phyloP scores from a whole-genome alignment of 768 basidiomycete genomes.

The Collybiopsis luxurians region DNA sequence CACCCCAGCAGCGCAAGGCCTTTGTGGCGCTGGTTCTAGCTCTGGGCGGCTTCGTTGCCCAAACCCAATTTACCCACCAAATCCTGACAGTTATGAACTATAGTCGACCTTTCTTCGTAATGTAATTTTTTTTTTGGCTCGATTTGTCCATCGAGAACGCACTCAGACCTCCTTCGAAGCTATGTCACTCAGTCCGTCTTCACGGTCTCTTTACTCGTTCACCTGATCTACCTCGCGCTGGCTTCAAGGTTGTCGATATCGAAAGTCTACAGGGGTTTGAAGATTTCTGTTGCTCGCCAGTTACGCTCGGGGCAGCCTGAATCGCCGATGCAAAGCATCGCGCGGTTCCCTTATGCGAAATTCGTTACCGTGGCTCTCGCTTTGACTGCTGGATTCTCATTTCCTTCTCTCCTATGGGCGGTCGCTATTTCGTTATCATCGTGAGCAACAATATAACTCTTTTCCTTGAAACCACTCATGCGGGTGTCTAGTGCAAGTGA shows the following conservation, averaged over 20 bases:
- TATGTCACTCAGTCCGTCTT: slow-evolving; percentile 4
- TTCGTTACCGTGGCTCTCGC: not conserved
- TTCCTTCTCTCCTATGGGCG: not conserved
- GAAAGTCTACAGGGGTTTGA: not conserved
- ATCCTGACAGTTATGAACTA: not conserved
- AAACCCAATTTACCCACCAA: slow-evolving; percentile 2
- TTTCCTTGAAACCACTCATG: not conserved
- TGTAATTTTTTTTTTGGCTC: not conserved
- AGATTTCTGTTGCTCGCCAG: not conserved
- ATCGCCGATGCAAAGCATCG: too few relatives aligned
- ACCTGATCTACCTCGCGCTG: not conserved
- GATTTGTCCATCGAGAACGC: not conserved
- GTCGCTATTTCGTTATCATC: not conserved
- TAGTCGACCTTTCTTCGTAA: not conserved
- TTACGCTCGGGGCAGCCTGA: not conserved
- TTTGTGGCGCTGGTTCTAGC: not conserved
- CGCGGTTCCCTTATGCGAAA: not conserved
- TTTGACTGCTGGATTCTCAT: not conserved
- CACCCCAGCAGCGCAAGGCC: not conserved
- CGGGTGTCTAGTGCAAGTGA: not conserved
- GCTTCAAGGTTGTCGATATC: not conserved
- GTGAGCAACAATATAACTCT: not conserved
- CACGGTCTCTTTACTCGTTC: not conserved
- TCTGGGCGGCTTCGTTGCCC: slow-evolving; percentile 3
- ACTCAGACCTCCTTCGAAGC: not conserved